Percentiles rank a stretch among this genome's conserved stretches.
Conservation (phyloP, 495 filamentous ascomycete genomes). For the Entonaema liquescens region DNA sequence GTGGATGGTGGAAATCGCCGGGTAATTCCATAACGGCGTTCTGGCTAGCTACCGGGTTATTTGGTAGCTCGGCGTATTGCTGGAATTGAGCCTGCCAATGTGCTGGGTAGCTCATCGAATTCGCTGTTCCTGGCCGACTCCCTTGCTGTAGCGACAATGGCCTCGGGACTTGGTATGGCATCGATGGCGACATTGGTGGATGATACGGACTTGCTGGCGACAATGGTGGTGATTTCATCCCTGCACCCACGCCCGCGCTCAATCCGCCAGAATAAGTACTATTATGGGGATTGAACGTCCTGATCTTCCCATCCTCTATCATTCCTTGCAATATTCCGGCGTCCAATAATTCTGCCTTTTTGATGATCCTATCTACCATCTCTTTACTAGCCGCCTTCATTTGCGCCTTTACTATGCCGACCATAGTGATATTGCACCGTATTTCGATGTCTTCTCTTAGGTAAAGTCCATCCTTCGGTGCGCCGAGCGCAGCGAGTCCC, state of each 20-base stretch:
- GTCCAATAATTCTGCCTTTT: slow-evolving; percentile 67
- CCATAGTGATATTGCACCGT: slow-evolving; percentile 73
- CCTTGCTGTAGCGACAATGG: slow-evolving; percentile 45
- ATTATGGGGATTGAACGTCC: slow-evolving; percentile 58
- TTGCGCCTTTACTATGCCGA: slow-evolving; percentile 73
- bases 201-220: slow-evolving; percentile 43
- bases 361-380: slow-evolving; percentile 72
- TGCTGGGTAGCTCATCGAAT: slow-evolving; percentile 39
- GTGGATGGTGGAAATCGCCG: slow-evolving; percentile 54
- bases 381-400: slow-evolving; percentile 70
- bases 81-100: slow-evolving; percentile 40
- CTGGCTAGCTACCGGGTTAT: slow-evolving; percentile 16
- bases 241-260: slow-evolving; percentile 28
- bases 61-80: slow-evolving; percentile 35
- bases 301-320: slow-evolving; percentile 60
- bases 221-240: slow-evolving; percentile 47
- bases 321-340: slow-evolving; percentile 58
- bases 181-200: slow-evolving; percentile 47
- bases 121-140: slow-evolving; percentile 41
- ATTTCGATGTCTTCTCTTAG: slow-evolving; percentile 80
- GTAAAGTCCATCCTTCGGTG: slow-evolving; percentile 72
- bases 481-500: slow-evolving; percentile 57
- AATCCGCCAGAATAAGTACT: slow-evolving; percentile 44
- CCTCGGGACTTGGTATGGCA: slow-evolving; percentile 55
- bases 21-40: slow-evolving; percentile 55